Evolutionary conservation across 768 basidiomycete species (phyloP).

Genomic region (Polyporus arcularius): DNA sequence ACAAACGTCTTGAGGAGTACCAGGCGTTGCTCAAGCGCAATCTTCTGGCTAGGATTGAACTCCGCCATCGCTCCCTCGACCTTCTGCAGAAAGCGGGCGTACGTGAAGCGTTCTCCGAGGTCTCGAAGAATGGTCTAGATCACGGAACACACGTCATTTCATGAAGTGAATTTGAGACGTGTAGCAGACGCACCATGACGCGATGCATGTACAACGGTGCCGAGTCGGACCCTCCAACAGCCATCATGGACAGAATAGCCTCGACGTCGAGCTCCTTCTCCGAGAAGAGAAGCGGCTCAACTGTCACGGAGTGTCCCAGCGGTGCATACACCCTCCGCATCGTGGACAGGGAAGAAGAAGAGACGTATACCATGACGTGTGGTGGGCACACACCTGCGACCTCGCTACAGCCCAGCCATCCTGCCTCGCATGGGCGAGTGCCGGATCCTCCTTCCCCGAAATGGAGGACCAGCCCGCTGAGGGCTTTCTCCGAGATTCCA

Average conservation of each 20-base stretch:
- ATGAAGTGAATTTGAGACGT: no score
- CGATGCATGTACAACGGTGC: conserved; percentile 73
- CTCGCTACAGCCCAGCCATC: conserved; percentile 65
- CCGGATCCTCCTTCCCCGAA: conserved; percentile 65
- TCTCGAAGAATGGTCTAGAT: conserved; percentile 58
- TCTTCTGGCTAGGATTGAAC: conserved; percentile 58
- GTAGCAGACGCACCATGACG: conserved; percentile 45
- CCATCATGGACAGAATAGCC: conserved; percentile 77
- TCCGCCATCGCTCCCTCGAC: conserved; percentile 48
- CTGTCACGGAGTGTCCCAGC: conserved; percentile 43
- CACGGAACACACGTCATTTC: no score
- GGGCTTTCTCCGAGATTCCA: conserved; percentile 53
- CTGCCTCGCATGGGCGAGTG: conserved; percentile 64
- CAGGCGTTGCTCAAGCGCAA: conserved; percentile 64
- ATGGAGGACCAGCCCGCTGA: conserved; percentile 68
- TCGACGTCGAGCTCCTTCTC: conserved; percentile 67
- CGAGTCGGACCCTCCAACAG: conserved; percentile 57
- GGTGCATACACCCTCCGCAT: background rate
- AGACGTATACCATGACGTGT: conserved; percentile 38
- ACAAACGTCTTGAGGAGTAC: conserved; percentile 61
- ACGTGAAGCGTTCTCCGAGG: conserved; percentile 61
- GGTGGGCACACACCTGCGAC: conserved; percentile 48
- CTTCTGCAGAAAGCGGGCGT: conserved; percentile 46
- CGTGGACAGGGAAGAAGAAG: conserved; percentile 51
- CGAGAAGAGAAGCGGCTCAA: conserved; percentile 56